Evolutionary conservation across 1,139 yeast species (phyloP).

Genomic region (Blastobotrys raffinosifermentans): DNA sequence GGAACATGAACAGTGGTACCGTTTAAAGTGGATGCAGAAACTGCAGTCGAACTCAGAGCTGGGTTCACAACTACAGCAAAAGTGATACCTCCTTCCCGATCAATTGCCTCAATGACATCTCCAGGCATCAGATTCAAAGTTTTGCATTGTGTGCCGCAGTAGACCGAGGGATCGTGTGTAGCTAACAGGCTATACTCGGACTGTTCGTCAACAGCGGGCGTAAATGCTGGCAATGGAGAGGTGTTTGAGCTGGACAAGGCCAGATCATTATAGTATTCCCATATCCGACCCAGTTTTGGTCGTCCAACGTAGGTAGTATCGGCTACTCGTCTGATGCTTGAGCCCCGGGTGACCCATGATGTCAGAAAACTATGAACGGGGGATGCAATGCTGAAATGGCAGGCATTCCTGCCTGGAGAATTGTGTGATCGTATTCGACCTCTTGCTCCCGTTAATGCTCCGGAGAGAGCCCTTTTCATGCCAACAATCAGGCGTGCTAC

Average conservation of each 20-base stretch:
- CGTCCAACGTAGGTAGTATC: constrained; percentile 1
- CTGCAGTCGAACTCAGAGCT: neutral
- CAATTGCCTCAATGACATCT: neutral
- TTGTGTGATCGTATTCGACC: no score
- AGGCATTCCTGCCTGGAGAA: no score
- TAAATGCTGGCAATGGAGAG: no score
- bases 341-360: neutral
- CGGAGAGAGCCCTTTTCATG: no score
- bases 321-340: neutral
- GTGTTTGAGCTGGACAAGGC: neutral
- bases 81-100: neutral
- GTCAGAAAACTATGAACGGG: no score
- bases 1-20: neutral
- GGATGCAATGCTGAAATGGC: no score
- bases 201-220: no score
- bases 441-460: no score
- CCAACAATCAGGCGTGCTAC: no score
- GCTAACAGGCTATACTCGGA: no score
- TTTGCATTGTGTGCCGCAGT: neutral
- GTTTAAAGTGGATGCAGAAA: neutral
- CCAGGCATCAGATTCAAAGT: neutral
- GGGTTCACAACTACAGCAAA: neutral
- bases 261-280: neutral
- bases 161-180: neutral
- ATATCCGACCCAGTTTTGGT: neutral